These are phyloP conservation scores for Parmelia sp. DNA, from an alignment of 495 filamentous ascomycete species.

Conservation along the genomic window DNA sequence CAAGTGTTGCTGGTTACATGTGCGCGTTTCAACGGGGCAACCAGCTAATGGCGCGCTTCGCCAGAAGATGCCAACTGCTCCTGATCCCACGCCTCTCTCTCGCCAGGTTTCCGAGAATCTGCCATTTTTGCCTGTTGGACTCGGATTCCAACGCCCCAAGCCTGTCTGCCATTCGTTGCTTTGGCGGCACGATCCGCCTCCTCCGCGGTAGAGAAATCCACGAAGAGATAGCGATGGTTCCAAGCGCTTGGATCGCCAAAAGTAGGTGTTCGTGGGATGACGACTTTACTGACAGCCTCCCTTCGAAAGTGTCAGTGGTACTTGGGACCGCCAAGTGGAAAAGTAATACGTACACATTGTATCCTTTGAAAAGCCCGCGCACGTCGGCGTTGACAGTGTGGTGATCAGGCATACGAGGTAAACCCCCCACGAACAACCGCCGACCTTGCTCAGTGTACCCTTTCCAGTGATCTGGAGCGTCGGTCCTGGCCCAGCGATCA, in stretches of 20 bases:
- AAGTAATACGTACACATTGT: slow-evolving; percentile 40
- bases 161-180: slow-evolving; percentile 37
- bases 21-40: neutral
- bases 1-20: neutral
- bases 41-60: neutral
- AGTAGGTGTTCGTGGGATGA: neutral
- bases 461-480: slow-evolving; percentile 24
- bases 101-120: slow-evolving; percentile 13
- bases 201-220: slow-evolving; percentile 52
- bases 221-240: slow-evolving; percentile 61
- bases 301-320: neutral
- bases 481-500: slow-evolving; percentile 26
- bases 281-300: neutral
- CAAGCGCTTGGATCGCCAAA: slow-evolving; percentile 11
- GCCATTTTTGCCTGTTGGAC: slow-evolving; percentile 27
- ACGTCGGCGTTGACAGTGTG: slow-evolving; percentile 48
- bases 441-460: slow-evolving; percentile 41
- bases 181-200: slow-evolving; percentile 48
- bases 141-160: slow-evolving; percentile 44
- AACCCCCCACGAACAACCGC: slow-evolving; percentile 58
- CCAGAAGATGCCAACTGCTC: neutral
- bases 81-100: slow-evolving; percentile 13
- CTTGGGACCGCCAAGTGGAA: neutral
- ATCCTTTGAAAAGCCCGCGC: slow-evolving; percentile 52
- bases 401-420: slow-evolving; percentile 53